Conservation (phyloP, 257 asterid genomes). For the Plectranthus barbatus region DNA sequence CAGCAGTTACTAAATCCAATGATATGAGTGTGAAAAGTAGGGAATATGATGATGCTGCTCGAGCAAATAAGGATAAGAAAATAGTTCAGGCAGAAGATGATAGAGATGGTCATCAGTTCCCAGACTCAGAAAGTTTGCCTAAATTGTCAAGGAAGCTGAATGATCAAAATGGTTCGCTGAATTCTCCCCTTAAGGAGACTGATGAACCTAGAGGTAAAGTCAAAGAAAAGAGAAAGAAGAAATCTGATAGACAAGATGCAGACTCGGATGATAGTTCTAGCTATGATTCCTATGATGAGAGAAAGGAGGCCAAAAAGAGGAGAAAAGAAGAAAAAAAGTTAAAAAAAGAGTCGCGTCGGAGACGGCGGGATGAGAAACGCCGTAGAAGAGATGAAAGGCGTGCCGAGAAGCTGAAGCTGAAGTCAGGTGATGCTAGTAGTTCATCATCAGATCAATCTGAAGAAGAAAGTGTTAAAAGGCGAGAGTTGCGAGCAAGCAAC, state of each 20-base stretch:
- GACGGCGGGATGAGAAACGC: slow-evolving; percentile 62
- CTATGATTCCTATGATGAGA: slow-evolving; percentile 67
- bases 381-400: slow-evolving; percentile 61
- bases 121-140: slow-evolving; percentile 23
- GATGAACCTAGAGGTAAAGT: slow-evolving; percentile 33
- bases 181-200: slow-evolving; percentile 44
- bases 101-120: slow-evolving; percentile 20
- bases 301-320: slow-evolving; percentile 73
- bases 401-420: slow-evolving; percentile 48
- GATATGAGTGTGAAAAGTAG: slow-evolving; percentile 25
- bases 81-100: slow-evolving; percentile 20
- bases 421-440: slow-evolving; percentile 42
- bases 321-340: slow-evolving; percentile 69
- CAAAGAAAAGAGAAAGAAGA: slow-evolving; percentile 61
- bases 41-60: slow-evolving; percentile 33
- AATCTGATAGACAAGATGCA: slow-evolving; percentile 35
- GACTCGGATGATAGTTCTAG: slow-evolving; percentile 62
- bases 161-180: slow-evolving; percentile 32
- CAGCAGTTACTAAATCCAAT: slow-evolving; percentile 23
- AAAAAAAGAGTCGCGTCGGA: slow-evolving; percentile 70
- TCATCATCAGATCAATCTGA: slow-evolving; percentile 57
- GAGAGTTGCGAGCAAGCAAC: slow-evolving; percentile 23
- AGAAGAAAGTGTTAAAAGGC: slow-evolving; percentile 40
- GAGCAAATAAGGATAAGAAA: slow-evolving; percentile 32
- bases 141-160: slow-evolving; percentile 36